A percentile compares a stretch with the other conserved stretches of the same genome.
phyloP scores from a whole-genome alignment of 2,329 filamentous ascomycete genomes.

The Aspergillus tamarii region DNA sequence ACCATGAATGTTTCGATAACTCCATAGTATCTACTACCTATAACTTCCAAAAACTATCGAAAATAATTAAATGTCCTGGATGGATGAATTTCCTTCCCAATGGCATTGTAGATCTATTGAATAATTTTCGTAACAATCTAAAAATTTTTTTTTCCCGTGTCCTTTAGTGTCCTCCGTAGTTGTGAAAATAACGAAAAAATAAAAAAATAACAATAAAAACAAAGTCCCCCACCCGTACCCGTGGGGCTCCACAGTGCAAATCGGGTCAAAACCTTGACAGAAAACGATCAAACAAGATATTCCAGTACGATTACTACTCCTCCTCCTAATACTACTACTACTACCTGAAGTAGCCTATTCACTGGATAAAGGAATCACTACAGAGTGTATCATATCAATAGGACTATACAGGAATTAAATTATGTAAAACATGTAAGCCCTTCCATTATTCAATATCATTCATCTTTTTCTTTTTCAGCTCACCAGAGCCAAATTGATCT shows the following conservation, averaged over 20 bases:
- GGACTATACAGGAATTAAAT: neutral
- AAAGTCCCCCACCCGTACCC: neutral
- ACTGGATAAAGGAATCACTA: too few relatives aligned
- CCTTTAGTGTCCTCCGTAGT: neutral
- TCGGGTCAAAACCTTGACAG: neutral
- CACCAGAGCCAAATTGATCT: constrained; percentile 7
- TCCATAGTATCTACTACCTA: neutral
- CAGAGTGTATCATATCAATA: neutral
- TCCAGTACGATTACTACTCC: too few relatives aligned
- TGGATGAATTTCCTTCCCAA: neutral
- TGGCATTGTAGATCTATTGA: neutral
- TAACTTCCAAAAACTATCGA: neutral
- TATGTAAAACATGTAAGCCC: neutral
- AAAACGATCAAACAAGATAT: neutral
- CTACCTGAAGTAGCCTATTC: too few relatives aligned
- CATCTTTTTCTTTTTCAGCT: neutral
- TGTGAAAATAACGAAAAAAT: too few relatives aligned
- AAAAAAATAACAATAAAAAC: too few relatives aligned
- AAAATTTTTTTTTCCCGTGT: neutral
- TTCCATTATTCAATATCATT: neutral
- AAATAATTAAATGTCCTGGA: neutral
- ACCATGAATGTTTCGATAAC: neutral
- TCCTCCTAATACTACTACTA: too few relatives aligned
- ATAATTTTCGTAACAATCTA: neutral
- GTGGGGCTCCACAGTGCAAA: constrained; percentile 5